These are phyloP conservation scores for Arthroderma sp. DNA, from an alignment of 2,329 filamentous ascomycete genomes.

Conservation along the genomic window DNA sequence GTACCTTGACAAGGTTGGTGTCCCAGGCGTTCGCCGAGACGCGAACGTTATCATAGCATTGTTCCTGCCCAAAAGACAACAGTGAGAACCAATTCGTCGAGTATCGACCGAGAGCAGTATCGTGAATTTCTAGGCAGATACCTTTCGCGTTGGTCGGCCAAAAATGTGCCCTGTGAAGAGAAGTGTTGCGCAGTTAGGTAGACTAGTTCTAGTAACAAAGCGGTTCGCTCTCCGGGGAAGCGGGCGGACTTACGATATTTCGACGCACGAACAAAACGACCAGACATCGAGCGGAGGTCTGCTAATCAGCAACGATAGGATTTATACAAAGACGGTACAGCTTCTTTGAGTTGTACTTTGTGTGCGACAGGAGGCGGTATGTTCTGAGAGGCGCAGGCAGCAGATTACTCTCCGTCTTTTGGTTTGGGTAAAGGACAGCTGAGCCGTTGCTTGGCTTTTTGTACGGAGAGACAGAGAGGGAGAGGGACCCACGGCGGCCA, in stretches of 20 bases:
- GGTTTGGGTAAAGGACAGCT: too few species aligned
- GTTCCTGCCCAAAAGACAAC: conserved; percentile 44
- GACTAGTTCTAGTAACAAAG: too few species aligned
- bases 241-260: conserved; percentile 50
- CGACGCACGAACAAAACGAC: conserved; percentile 59
- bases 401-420: too few species aligned
- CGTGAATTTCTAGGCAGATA: conserved; percentile 17
- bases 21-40: conserved; percentile 99
- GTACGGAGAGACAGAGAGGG: too few species aligned
- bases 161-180: conserved; percentile 75
- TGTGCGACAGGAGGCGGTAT: too few species aligned
- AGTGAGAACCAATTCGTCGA: background rate
- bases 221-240: background rate
- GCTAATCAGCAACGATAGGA: too few species aligned
- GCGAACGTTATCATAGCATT: conserved; percentile 95
- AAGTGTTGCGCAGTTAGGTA: conserved; percentile 18
- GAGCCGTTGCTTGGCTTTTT: too few species aligned
- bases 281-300: conserved; percentile 41
- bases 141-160: conserved; percentile 83
- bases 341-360: too few species aligned
- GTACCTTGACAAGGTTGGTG: conserved; percentile 92
- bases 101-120: background rate
- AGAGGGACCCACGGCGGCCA: too few species aligned
- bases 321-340: too few species aligned
- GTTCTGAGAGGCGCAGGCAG: too few species aligned